Evolutionary conservation across 176 grass and related monocot species (phyloP), one percentile per base, ranked within the genome.

Genomic region (Raddia guianensis): DNA sequence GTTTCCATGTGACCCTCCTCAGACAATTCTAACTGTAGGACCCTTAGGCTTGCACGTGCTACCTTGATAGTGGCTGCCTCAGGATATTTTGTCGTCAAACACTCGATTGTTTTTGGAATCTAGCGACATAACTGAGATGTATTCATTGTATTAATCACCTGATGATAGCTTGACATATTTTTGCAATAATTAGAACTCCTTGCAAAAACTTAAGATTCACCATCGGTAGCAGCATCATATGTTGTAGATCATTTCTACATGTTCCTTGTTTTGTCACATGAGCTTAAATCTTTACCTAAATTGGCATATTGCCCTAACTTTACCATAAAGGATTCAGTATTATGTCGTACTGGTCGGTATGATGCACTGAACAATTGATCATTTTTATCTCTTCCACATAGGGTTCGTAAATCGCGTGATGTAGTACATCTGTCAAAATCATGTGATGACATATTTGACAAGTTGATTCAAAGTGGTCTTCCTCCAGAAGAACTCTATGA

Each of bases 361-460:
- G 14, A 1, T 51, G 62, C 52, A 53, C 40, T 51, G 33, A 67
- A 9, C 2, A 75, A 7, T 40, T 40, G 0, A 3, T 18, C 27
- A 14, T 9, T 53, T 74, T 57, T 77, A 60, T 15, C 6, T 21
- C 42, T 27, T 64, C 75, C 57, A 64, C 74, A 42, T 8, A 94
- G 95, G 84, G 88, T 98, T 73, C 89, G 87, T 55, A 91, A 89
- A 78, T 76, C 90, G 11, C 87, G 88, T 1, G 84, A 78, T 47
- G 66, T 87, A 21, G 86, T 67, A 5, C 50, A 85, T 58, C 78
- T 91, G 40, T 91, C 86, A 8, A 98, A 93, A 87, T 98, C 95
- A 35, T 98, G 95, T 34, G 84, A 92, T 6, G 95, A 98, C 73
- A 90, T 85, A 72, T 98, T 98, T n/a, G 83, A 81, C 72, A 94